Evolutionary conservation across 176 grass and related monocot genomes (phyloP).

Genomic region (Oryza rufipogon): DNA sequence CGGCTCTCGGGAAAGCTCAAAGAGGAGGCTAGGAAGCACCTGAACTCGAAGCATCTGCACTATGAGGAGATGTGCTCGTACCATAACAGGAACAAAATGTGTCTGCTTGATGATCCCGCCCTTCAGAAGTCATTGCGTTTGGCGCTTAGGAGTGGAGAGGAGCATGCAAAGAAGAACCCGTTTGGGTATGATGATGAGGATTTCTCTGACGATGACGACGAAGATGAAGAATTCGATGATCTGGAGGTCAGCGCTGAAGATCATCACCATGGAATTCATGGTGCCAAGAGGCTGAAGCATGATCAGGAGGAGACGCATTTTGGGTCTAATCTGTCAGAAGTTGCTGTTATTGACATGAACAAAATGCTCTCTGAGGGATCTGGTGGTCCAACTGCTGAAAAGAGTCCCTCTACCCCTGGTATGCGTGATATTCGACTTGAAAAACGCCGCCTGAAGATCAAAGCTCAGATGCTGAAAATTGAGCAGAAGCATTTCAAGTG

Average conservation of each 20-base stretch:
- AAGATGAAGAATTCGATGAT: constrained; percentile 46
- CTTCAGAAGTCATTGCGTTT: constrained; percentile 55
- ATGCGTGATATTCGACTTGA: constrained; percentile 43
- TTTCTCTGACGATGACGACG: constrained; percentile 50
- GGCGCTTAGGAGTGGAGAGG: constrained; percentile 52
- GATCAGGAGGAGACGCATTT: constrained; percentile 30
- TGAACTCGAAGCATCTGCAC: constrained; percentile 73
- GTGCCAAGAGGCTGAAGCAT: constrained; percentile 36
- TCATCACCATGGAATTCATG: constrained; percentile 15
- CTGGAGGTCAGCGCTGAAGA: constrained; percentile 42
- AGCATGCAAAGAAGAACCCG: constrained; percentile 38
- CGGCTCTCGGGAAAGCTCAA: constrained; percentile 56
- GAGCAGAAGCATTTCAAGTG: constrained; percentile 72
- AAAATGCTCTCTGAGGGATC: constrained; percentile 39
- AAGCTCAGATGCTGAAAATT: constrained; percentile 64
- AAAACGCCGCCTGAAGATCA: constrained; percentile 56
- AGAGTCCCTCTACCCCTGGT: constrained; percentile 3
- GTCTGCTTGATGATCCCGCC: constrained; percentile 57
- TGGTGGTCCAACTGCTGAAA: constrained; percentile 25
- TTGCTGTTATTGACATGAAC: constrained; percentile 51
- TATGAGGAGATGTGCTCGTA: constrained; percentile 93
- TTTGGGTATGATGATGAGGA: constrained; percentile 53
- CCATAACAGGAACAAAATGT: constrained; percentile 63
- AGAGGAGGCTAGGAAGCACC: constrained; percentile 68
- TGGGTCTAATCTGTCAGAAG: constrained; percentile 47